These are phyloP conservation scores for Lentinula sp. DNA, from an alignment of 768 basidiomycete species.

Conservation along the genomic window DNA sequence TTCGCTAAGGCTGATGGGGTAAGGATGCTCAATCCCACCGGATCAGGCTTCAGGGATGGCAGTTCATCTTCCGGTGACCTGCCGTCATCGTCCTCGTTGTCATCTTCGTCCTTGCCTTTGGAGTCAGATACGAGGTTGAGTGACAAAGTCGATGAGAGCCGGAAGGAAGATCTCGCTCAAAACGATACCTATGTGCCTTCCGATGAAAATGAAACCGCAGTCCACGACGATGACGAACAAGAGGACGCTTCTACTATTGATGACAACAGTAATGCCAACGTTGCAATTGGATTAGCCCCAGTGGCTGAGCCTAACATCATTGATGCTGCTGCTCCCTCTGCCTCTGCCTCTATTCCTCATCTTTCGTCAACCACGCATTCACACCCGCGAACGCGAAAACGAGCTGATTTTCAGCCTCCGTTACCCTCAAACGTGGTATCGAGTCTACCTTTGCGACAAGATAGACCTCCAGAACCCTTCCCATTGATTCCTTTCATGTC, in stretches of 20 bases:
- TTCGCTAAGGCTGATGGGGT: conserved; percentile 54
- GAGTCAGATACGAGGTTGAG: neutral
- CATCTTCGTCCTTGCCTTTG: neutral
- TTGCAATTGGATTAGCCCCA: neutral
- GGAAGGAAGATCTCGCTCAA: neutral
- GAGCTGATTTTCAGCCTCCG: neutral
- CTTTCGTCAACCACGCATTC: neutral
- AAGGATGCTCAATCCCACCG: conserved; percentile 30
- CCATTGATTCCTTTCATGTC: conserved; percentile 53
- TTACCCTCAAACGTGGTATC: neutral
- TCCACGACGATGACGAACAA: neutral
- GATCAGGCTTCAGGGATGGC: neutral
- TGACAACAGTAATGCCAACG: neutral
- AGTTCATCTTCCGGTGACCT: neutral
- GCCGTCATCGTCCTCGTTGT: neutral
- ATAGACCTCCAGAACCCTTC: conserved; percentile 36
- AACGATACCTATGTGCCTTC: neutral
- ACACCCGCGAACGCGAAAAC: neutral
- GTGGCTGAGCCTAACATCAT: neutral
- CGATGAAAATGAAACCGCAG: neutral
- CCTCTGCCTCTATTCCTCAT: neutral
- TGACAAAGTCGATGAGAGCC: neutral
- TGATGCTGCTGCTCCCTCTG: neutral
- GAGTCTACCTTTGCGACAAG: conserved; percentile 19
- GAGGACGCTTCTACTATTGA: neutral